Conservation (phyloP, 2,329 filamentous ascomycete species). For the Colletotrichum sp. region DNA sequence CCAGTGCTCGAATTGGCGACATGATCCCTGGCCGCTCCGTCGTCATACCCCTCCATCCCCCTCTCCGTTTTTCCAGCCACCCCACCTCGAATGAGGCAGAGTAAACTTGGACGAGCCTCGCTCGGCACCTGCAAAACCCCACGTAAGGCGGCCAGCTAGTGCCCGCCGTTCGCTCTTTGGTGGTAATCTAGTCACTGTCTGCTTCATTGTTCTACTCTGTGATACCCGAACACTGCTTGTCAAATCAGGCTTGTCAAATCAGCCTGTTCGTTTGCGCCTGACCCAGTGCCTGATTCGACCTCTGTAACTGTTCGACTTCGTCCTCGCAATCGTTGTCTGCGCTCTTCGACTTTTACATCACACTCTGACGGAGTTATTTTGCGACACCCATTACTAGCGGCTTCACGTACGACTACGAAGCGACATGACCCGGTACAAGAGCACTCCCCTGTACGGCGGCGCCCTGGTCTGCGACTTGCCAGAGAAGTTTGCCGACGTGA, state of each 20-base stretch:
- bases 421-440: conserved; percentile 59
- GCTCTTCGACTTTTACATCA: neutral
- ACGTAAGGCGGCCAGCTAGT: neutral
- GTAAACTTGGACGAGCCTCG: neutral
- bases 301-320: neutral
- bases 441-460: conserved; percentile 72
- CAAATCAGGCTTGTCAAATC: neutral
- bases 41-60: conserved; percentile 18
- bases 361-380: neutral
- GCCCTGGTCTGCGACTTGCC: conserved; percentile 74
- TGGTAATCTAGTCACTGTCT: neutral
- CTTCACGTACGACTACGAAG: neutral
- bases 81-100: neutral
- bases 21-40: neutral
- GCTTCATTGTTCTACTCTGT: neutral
- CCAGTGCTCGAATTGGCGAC: neutral
- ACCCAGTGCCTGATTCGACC: neutral
- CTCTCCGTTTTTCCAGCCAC: neutral
- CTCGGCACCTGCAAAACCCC: neutral
- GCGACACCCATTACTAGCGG: neutral
- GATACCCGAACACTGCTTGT: neutral
- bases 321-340: neutral
- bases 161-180: neutral
- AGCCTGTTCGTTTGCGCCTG: neutral
- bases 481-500: conserved; percentile 72